phyloP scores from a whole-genome alignment of 176 grass and related monocot species.

The Guadua angustifolia region DNA sequence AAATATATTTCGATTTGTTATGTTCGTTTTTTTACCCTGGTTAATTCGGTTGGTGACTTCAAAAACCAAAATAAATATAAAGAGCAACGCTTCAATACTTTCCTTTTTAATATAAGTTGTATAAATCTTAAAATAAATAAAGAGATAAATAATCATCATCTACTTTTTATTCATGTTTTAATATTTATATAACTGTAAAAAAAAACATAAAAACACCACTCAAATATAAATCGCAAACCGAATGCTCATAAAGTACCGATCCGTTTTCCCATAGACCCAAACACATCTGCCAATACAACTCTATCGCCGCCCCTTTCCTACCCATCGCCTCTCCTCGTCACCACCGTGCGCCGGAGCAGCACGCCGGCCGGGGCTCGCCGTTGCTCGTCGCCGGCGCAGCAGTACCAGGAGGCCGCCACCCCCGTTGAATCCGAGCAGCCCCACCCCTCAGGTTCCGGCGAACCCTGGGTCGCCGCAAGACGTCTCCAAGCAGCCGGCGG shows the following conservation, averaged over 20 bases:
- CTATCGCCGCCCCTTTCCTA: background rate
- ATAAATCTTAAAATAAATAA: too few relatives aligned
- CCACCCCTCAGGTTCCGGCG: background rate
- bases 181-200: too few relatives aligned
- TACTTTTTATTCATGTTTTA: too few relatives aligned
- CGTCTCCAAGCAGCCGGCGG: constrained; percentile 19
- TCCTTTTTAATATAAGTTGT: too few relatives aligned
- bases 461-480: background rate
- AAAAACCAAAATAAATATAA: too few relatives aligned
- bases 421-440: background rate
- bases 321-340: constrained; percentile 7
- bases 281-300: constrained; percentile 27
- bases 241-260: background rate
- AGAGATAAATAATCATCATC: too few relatives aligned
- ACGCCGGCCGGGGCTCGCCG: background rate
- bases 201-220: too few relatives aligned
- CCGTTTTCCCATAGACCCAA: constrained; percentile 12
- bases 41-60: too few relatives aligned
- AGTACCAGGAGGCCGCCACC: background rate
- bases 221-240: too few relatives aligned
- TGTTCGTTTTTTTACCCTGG: too few relatives aligned
- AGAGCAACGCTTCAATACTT: too few relatives aligned
- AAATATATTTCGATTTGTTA: too few relatives aligned
- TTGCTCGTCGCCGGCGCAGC: background rate
- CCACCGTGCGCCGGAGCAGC: background rate